phyloP scores from a whole-genome alignment of 2,329 filamentous ascomycete species.

The Penicillium sclerotigenum region DNA sequence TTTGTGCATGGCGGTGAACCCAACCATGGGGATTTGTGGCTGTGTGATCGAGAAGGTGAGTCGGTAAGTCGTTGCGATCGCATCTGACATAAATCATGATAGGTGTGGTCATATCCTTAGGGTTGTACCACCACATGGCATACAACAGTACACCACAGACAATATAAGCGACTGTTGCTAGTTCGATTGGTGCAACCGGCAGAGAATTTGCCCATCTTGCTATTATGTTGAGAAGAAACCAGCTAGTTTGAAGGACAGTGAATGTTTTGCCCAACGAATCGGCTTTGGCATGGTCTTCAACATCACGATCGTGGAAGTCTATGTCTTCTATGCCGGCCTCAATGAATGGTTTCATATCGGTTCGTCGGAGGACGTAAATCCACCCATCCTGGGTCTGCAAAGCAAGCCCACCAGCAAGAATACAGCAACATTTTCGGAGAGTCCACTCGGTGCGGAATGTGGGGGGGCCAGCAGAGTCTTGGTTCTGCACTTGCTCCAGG shows the following conservation, averaged over 20 bases:
- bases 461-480: background rate
- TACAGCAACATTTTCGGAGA: background rate
- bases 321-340: slow-evolving; percentile 3
- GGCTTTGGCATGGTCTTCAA: slow-evolving; percentile 17
- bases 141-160: background rate
- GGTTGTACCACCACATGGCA: background rate
- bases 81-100: background rate
- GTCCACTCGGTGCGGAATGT: background rate
- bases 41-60: background rate
- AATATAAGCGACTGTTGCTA: too few relatives aligned
- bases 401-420: background rate
- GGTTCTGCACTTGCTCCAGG: background rate
- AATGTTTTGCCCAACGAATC: slow-evolving; percentile 15
- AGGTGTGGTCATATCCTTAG: background rate
- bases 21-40: background rate
- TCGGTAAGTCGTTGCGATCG: background rate
- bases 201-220: slow-evolving; percentile 4
- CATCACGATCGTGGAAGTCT: slow-evolving; percentile 5
- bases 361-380: slow-evolving; percentile 2
- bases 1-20: background rate
- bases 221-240: slow-evolving; percentile 8
- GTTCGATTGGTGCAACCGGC: too few relatives aligned
- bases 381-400: slow-evolving; percentile 10
- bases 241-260: slow-evolving; percentile 15
- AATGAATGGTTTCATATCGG: slow-evolving; percentile 9